These are phyloP conservation scores for Venturia asperata DNA, from an alignment of 2,329 filamentous ascomycete species.

Conservation along the genomic window DNA sequence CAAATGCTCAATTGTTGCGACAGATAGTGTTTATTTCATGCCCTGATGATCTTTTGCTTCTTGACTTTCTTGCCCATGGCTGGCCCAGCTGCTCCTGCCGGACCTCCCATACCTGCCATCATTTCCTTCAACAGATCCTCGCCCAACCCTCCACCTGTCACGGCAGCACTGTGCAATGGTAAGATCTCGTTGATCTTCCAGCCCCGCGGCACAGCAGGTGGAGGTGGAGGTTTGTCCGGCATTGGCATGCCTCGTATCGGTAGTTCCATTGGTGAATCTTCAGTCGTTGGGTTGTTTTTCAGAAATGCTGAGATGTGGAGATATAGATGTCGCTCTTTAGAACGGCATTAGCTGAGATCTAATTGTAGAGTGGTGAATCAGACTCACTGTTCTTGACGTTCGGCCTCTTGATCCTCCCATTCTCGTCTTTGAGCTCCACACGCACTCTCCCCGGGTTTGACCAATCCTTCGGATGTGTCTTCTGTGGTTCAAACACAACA, in stretches of 20 bases:
- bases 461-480: conserved; percentile 95
- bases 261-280: conserved; percentile 61
- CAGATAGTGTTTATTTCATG: neutral
- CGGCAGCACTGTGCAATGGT: conserved; percentile 78
- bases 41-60: conserved; percentile 16
- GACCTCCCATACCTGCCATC: conserved; percentile 76
- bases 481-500: conserved; percentile 81
- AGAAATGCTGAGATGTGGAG: conserved; percentile 72
- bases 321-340: conserved; percentile 78
- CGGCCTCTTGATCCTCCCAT: conserved; percentile 44
- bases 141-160: conserved; percentile 86
- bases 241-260: conserved; percentile 65
- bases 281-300: conserved; percentile 67
- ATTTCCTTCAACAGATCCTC: conserved; percentile 96
- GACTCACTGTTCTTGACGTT: conserved; percentile 58
- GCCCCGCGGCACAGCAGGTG: conserved; percentile 63
- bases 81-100: neutral
- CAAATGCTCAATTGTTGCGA: neutral
- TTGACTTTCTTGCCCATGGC: conserved; percentile 17
- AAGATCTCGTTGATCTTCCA: conserved; percentile 85
- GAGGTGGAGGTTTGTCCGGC: conserved; percentile 57
- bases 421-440: conserved; percentile 59
- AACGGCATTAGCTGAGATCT: conserved; percentile 5
- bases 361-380: conserved; percentile 1
- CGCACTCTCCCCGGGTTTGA: conserved; percentile 87